These are phyloP conservation scores for Lachnellula willkommii DNA, from an alignment of 2,329 filamentous ascomycete genomes.

Conservation along the genomic window DNA sequence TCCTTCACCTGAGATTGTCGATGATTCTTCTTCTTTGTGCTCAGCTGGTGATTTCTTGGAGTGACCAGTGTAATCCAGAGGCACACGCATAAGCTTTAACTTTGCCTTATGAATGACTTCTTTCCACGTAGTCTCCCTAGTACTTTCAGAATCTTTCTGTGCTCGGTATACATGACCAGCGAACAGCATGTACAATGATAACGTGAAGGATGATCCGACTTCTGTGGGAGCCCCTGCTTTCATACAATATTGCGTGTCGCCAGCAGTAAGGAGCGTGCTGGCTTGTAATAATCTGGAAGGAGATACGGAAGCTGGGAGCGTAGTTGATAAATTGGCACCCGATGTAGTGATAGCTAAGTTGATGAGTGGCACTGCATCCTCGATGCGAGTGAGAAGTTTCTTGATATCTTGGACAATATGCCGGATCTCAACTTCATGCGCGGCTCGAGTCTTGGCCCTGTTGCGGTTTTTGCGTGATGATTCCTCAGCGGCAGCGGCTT, in stretches of 20 bases:
- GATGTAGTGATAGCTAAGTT: slow-evolving; percentile 93
- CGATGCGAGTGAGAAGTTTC: slow-evolving; percentile 69
- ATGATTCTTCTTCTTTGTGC: slow-evolving; percentile 37
- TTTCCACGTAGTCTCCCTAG: slow-evolving; percentile 68
- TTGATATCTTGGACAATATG: slow-evolving; percentile 71
- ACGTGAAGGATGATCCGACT: slow-evolving; percentile 77
- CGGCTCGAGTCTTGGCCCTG: slow-evolving; percentile 45
- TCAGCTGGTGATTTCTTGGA: slow-evolving; percentile 6
- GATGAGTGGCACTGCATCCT: slow-evolving; percentile 85
- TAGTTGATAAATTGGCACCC: slow-evolving; percentile 77
- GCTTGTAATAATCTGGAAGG: slow-evolving; percentile 88
- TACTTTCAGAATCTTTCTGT: slow-evolving; percentile 26
- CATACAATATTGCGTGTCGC: slow-evolving; percentile 75
- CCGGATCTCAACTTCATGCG: slow-evolving; percentile 60
- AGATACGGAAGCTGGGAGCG: slow-evolving; percentile 75
- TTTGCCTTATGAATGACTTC: slow-evolving; percentile 92
- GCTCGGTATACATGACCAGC: slow-evolving; percentile 62
- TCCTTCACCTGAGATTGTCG: slow-evolving; percentile 22
- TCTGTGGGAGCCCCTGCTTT: slow-evolving; percentile 62
- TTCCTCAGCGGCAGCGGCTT: slow-evolving; percentile 61
- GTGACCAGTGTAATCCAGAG: slow-evolving; percentile 13
- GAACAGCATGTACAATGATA: slow-evolving; percentile 96
- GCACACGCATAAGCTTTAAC: slow-evolving; percentile 56
- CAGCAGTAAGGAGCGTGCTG: slow-evolving; percentile 81
- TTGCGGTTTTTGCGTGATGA: slow-evolving; percentile 38